These are phyloP conservation scores for Fusarium tricinctum DNA, from an alignment of 2,329 filamentous ascomycete genomes.

Conservation along the genomic window DNA sequence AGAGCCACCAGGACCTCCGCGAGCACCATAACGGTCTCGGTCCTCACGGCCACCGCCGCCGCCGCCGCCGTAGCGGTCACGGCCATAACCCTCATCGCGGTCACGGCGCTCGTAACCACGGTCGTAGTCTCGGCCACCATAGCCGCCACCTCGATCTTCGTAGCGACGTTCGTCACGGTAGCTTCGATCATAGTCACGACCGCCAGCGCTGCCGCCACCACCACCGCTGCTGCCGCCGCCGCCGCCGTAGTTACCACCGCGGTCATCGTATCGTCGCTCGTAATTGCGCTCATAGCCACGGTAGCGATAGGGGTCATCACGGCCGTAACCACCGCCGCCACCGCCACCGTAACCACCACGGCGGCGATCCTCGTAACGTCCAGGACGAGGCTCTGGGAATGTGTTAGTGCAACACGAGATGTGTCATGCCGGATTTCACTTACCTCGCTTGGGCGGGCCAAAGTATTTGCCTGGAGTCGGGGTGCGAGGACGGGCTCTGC, in stretches of 20 bases:
- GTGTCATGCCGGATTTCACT: slow-evolving; percentile 54
- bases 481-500: slow-evolving; percentile 92
- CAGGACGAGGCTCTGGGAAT: slow-evolving; percentile 54
- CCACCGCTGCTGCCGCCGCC: slow-evolving; percentile 55
- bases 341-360: slow-evolving; percentile 69
- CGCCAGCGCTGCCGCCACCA: slow-evolving; percentile 31
- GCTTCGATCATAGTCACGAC: slow-evolving; percentile 66
- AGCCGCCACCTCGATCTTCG: slow-evolving; percentile 58
- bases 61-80: slow-evolving; percentile 55
- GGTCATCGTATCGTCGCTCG: slow-evolving; percentile 63
- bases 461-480: slow-evolving; percentile 99
- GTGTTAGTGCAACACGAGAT: slow-evolving; percentile 24
- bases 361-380: slow-evolving; percentile 72
- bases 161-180: slow-evolving; percentile 63
- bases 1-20: slow-evolving; percentile 57
- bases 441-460: slow-evolving; percentile 96
- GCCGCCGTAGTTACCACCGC: slow-evolving; percentile 59
- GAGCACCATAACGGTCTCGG: slow-evolving; percentile 59
- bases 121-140: slow-evolving; percentile 69
- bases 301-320: slow-evolving; percentile 72
- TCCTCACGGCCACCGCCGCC: slow-evolving; percentile 60
- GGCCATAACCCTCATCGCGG: slow-evolving; percentile 57
- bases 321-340: slow-evolving; percentile 60
- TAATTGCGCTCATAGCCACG: slow-evolving; percentile 61
- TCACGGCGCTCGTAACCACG: slow-evolving; percentile 68